These are phyloP conservation scores for Daldinia bambusicola DNA, from an alignment of 495 filamentous ascomycete genomes.

Conservation along the genomic window DNA sequence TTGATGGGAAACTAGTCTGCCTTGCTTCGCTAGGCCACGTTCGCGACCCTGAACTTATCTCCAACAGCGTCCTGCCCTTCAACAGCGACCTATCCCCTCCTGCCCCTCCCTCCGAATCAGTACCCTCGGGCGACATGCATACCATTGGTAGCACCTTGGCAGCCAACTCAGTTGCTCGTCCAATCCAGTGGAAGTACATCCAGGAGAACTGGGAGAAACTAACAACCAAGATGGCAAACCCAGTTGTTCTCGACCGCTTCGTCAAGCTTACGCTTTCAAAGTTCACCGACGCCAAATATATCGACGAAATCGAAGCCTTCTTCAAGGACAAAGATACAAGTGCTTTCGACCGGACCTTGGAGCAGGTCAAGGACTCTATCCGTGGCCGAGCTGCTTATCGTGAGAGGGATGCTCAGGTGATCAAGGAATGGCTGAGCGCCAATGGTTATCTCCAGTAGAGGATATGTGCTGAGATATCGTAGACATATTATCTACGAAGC, in stretches of 20 bases:
- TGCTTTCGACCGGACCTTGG: conserved; percentile 80
- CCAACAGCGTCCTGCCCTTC: conserved; percentile 78
- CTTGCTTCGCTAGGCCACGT: conserved; percentile 80
- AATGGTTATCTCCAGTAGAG: conserved; percentile 63
- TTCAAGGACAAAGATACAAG: conserved; percentile 83
- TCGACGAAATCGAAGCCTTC: conserved; percentile 82
- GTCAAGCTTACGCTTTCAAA: conserved; percentile 78
- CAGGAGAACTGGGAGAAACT: conserved; percentile 80
- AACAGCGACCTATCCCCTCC: conserved; percentile 79
- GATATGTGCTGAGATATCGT: neutral
- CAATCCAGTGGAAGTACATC: conserved; percentile 83
- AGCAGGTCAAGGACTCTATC: conserved; percentile 83
- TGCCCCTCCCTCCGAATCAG: conserved; percentile 52
- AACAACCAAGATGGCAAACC: conserved; percentile 75
- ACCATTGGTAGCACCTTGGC: conserved; percentile 77
- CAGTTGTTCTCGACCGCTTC: conserved; percentile 88
- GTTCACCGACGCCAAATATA: conserved; percentile 75
- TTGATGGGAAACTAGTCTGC: conserved; percentile 90
- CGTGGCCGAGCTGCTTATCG: conserved; percentile 80
- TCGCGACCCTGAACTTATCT: conserved; percentile 72
- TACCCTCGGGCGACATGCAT: conserved; percentile 80
- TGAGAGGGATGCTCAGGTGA: conserved; percentile 71
- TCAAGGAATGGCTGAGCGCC: conserved; percentile 76
- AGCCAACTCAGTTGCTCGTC: conserved; percentile 73
- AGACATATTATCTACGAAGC: neutral